Percentiles rank a stretch among this genome's conserved stretches.
phyloP scores from a whole-genome alignment of 192 early-diverging fungal genomes.

The Dispira simplex region DNA sequence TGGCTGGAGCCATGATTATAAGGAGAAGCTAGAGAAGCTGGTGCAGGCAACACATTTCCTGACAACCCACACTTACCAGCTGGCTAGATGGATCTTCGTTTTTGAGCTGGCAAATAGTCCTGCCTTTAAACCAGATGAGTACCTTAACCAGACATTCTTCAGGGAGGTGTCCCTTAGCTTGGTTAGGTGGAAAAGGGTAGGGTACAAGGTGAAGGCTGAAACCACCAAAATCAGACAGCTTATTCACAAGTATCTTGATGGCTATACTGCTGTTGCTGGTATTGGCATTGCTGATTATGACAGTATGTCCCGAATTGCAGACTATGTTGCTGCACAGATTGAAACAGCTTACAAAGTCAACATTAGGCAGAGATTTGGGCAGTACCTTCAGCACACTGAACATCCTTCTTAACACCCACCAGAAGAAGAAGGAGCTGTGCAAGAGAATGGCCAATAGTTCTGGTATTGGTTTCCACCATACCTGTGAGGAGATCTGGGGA shows the following conservation, averaged over 20 bases:
- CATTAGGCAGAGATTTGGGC: neutral
- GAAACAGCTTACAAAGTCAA: neutral
- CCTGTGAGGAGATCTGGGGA: neutral
- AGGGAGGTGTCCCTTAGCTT: neutral
- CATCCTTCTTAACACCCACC: neutral
- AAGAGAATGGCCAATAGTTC: neutral
- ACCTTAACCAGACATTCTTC: neutral
- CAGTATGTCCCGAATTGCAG: neutral
- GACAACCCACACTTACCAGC: conserved; percentile 7
- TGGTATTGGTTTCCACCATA: neutral
- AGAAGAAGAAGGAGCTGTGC: neutral
- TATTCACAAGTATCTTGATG: neutral
- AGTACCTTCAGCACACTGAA: neutral
- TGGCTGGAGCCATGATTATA: no score
- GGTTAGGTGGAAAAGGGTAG: neutral
- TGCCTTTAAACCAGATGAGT: neutral
- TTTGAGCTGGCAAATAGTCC: neutral
- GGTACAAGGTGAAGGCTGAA: neutral
- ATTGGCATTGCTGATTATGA: neutral
- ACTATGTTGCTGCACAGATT: neutral
- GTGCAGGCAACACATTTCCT: conserved; percentile 2
- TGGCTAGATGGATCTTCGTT: conserved; percentile 5
- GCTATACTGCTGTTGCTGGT: neutral
- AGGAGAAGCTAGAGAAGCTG: no score
- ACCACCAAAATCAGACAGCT: neutral